phyloP scores from a whole-genome alignment of 2,329 filamentous ascomycete genomes.

The Stemphylium lycopersici region DNA sequence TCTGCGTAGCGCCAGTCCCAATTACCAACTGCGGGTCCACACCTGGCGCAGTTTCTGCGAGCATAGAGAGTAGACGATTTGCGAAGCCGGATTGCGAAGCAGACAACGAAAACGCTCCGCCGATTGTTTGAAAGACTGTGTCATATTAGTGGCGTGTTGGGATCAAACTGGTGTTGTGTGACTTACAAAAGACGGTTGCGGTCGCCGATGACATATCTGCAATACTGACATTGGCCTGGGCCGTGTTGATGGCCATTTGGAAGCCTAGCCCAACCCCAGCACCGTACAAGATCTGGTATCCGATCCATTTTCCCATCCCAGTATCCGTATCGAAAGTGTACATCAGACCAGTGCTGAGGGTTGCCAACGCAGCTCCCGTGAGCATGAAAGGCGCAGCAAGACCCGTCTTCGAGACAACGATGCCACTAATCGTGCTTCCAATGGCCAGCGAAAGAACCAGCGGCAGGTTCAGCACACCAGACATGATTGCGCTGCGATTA shows the following conservation, averaged over 20 bases:
- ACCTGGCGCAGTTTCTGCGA: constrained; percentile 41
- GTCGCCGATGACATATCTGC: constrained; percentile 47
- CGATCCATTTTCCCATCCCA: constrained; percentile 50
- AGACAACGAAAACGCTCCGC: constrained; percentile 50
- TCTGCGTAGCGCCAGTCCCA: constrained; percentile 50
- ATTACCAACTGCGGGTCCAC: constrained; percentile 32
- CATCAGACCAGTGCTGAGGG: constrained; percentile 51
- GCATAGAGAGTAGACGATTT: constrained; percentile 42
- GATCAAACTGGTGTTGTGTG: not conserved
- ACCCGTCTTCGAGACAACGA: constrained; percentile 32
- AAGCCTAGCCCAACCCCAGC: constrained; percentile 40
- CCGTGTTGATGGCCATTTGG: constrained; percentile 43
- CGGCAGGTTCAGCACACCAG: constrained; percentile 53
- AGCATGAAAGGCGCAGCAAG: constrained; percentile 45
- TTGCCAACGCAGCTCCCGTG: constrained; percentile 32
- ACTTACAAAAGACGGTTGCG: constrained; percentile 42
- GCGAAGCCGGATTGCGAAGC: constrained; percentile 51
- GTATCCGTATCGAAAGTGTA: constrained; percentile 49
- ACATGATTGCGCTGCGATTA: constrained; percentile 43
- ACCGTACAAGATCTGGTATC: constrained; percentile 54
- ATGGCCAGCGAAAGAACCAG: constrained; percentile 46
- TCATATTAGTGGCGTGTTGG: not conserved
- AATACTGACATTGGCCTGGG: constrained; percentile 40
- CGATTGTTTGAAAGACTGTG: constrained; percentile 48
- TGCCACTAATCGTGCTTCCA: constrained; percentile 2